Conservation (phyloP, 371 early-diverging fungal species). For the Mortierella sp. region DNA sequence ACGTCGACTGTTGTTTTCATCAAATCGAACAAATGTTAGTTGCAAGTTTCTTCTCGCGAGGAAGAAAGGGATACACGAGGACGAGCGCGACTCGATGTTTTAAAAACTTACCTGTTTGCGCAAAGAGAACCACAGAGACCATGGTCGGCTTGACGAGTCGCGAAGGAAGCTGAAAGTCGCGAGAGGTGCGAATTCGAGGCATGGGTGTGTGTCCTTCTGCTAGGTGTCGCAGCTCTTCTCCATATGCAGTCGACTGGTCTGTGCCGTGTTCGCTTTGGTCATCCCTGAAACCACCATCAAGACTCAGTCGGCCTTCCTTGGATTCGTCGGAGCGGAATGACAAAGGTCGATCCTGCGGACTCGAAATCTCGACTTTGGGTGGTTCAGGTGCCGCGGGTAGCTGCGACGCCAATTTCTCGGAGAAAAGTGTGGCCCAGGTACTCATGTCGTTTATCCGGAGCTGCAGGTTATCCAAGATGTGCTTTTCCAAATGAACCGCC, state of each 20-base stretch:
- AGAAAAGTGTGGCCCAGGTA: constrained; percentile 72
- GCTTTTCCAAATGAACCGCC: constrained; percentile 69
- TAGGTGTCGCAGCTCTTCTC: constrained; percentile 47
- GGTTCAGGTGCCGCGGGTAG: constrained; percentile 5
- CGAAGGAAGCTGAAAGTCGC: constrained; percentile 10
- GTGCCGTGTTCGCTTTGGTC: constrained; percentile 53
- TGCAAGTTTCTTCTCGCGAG: neutral
- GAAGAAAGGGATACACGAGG: too few species aligned
- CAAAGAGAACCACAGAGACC: constrained; percentile 30
- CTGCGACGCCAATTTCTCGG: constrained; percentile 18
- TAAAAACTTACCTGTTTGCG: constrained; percentile 33
- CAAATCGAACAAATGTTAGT: neutral
- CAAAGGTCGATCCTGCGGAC: neutral
- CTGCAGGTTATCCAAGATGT: constrained; percentile 74
- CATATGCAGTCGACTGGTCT: constrained; percentile 51
- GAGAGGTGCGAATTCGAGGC: constrained; percentile 10
- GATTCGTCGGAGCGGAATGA: constrained; percentile 15
- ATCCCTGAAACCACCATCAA: constrained; percentile 33
- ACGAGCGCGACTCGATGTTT: neutral
- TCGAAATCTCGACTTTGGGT: neutral
- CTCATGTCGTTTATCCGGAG: constrained; percentile 78
- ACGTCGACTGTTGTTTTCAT: constrained; percentile 51
- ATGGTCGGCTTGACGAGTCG: constrained; percentile 35
- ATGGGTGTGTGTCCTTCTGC: constrained; percentile 27
- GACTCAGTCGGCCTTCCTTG: constrained; percentile 16